Conservation (phyloP, 2,329 filamentous ascomycete genomes). For the Geoglossum cookeanum region DNA sequence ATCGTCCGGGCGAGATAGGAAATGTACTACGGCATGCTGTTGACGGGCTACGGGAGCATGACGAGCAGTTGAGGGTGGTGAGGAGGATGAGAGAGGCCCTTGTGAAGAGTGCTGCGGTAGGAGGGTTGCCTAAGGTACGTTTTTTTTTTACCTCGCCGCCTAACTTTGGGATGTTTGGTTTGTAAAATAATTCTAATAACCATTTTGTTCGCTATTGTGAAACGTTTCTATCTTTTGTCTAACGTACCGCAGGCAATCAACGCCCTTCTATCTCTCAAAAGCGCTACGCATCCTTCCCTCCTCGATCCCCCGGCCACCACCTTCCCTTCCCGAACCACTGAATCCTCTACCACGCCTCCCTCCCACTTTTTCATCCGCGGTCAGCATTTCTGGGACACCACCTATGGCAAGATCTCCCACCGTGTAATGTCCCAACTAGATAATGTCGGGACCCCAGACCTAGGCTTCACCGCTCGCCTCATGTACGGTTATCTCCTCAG, state of each 20-base stretch:
- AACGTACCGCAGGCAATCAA: slow-evolving; percentile 11
- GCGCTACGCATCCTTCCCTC: slow-evolving; percentile 23
- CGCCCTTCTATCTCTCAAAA: slow-evolving; percentile 26
- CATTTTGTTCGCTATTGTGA: no score
- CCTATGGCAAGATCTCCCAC: slow-evolving; percentile 31
- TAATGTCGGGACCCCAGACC: slow-evolving; percentile 29
- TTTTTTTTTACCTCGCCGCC: background rate
- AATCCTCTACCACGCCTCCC: no score
- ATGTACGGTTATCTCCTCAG: slow-evolving; percentile 32
- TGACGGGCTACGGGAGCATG: slow-evolving; percentile 13
- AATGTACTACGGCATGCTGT: slow-evolving; percentile 26
- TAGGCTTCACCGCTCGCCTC: slow-evolving; percentile 28
- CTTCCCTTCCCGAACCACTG: background rate
- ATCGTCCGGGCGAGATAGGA: slow-evolving; percentile 30
- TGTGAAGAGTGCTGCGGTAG: slow-evolving; percentile 28
- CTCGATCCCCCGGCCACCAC: slow-evolving; percentile 23
- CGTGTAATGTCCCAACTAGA: slow-evolving; percentile 31
- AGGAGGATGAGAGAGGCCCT: slow-evolving; percentile 30
- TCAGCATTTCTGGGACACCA: slow-evolving; percentile 26
- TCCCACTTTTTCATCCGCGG: slow-evolving; percentile 17
- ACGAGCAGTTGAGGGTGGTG: slow-evolving; percentile 25
- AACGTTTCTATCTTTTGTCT: no score
- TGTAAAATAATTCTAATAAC: no score
- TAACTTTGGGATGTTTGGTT: no score
- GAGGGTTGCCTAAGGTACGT: slow-evolving; percentile 31